Percentiles rank a stretch among this genome's conserved stretches.
Evolutionary conservation across 768 basidiomycete species (phyloP).

Genomic region (Tricholoma flavovirens): DNA sequence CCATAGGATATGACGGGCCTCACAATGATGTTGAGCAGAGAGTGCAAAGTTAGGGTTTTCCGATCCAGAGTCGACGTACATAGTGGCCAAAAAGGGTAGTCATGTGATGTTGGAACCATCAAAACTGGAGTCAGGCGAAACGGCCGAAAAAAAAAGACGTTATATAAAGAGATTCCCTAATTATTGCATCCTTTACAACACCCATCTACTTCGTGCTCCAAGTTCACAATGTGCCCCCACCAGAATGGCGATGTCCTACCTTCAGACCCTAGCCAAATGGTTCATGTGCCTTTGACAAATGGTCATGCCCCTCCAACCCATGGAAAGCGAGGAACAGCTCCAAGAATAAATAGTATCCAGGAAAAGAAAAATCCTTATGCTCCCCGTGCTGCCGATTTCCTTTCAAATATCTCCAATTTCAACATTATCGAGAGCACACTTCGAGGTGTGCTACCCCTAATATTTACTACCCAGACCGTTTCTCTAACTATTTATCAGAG

Average conservation of each 20-base stretch:
- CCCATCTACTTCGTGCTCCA: neutral
- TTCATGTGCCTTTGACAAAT: constrained; percentile 55
- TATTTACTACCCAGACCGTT: constrained; percentile 7
- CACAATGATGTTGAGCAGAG: too few relatives aligned
- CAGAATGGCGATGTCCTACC: constrained; percentile 44
- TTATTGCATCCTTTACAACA: neutral
- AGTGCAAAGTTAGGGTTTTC: too few relatives aligned
- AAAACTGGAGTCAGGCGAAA: neutral
- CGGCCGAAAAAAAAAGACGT: neutral
- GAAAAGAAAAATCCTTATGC: constrained; percentile 74
- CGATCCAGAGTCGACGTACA: too few relatives aligned
- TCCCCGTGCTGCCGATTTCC: constrained; percentile 85
- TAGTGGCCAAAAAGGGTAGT: neutral
- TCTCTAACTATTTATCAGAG: constrained; percentile 47
- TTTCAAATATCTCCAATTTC: constrained; percentile 90
- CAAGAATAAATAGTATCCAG: constrained; percentile 28
- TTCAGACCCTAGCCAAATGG: constrained; percentile 56
- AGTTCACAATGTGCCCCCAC: constrained; percentile 57
- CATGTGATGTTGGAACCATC: neutral
- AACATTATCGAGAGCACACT: constrained; percentile 97
- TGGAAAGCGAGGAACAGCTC: constrained; percentile 41
- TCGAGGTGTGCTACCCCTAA: constrained; percentile 54
- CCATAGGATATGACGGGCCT: too few relatives aligned
- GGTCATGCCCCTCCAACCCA: constrained; percentile 30
- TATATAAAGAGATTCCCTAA: neutral